A percentile compares a stretch with the other conserved stretches of the same genome.
phyloP scores from a whole-genome alignment of 106 monocot species.

The Cymbidium sinense region DNA sequence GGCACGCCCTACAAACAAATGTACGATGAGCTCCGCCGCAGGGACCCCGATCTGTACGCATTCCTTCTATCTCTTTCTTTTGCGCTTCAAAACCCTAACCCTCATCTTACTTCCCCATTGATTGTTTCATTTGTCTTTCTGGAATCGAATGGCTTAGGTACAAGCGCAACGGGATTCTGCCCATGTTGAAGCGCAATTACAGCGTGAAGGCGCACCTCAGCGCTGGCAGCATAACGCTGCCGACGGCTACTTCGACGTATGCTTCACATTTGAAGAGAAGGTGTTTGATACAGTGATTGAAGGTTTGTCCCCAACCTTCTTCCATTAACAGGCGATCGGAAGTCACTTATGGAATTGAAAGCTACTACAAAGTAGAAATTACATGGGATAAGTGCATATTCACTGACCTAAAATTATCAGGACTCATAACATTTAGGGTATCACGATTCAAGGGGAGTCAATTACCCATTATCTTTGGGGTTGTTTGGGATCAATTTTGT shows the following conservation, averaged over 20 bases:
- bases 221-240: slow-evolving; percentile 88
- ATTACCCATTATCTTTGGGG: too few species aligned
- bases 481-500: too few species aligned
- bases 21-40: slow-evolving; percentile 81
- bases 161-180: slow-evolving; percentile 86
- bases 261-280: slow-evolving; percentile 86
- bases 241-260: slow-evolving; percentile 81
- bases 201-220: slow-evolving; percentile 84
- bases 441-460: too few species aligned
- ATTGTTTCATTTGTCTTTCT: slow-evolving; percentile 1
- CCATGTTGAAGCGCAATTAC: slow-evolving; percentile 85
- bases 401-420: too few species aligned
- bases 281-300: slow-evolving; percentile 87
- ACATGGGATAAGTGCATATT: too few species aligned
- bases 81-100: background rate
- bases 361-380: too few species aligned
- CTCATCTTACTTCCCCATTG: background rate
- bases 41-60: slow-evolving; percentile 55
- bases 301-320: slow-evolving; percentile 26
- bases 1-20: slow-evolving; percentile 90
- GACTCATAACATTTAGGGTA: too few species aligned
- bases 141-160: slow-evolving; percentile 38
- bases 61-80: background rate
- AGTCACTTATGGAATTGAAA: too few species aligned
- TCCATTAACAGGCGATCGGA: background rate